Evolutionary conservation across 257 asterid genomes (phyloP), one percentile per base, ranked within the genome.

Genomic region (Lantana camara): DNA sequence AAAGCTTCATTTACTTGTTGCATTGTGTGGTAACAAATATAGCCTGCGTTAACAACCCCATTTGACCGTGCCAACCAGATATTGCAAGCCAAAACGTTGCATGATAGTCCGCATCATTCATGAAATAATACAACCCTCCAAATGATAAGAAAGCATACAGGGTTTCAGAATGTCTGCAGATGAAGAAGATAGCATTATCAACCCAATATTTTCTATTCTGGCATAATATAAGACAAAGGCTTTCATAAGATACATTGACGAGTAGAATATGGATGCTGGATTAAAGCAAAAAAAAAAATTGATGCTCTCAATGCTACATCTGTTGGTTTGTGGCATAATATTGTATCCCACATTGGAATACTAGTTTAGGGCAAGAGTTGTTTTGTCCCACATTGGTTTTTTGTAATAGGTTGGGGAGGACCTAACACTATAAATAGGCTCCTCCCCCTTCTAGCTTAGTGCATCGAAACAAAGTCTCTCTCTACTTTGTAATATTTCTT

Each of bases 201-300:
- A 61, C 34, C 49, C 17, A 67, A 46, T 35, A 65, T 55, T 70
- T 51, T 8, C 42, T n/a, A 15, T 62, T 47, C 14, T n/a, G 46
- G 55, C 62, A n/a, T 55, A 24, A 49, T 51, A 1, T 21, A 52
- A 68, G 27, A 53, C 12, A 54, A 77, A 54, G 77, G 75, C 53
- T 60, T 44, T 66, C 47, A 67, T 82, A 70, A 66, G 57, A 46
- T 83, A 93, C 99, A 93, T 78, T 61, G 99, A 78, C 16, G 99
- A 87, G 89, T 90, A 93, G 87, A 93, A 93, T 78, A 93, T 69
- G 64, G 99, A 90, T 60, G 99, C 99, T 21, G 96, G 99, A 73
- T 90, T 93, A 49, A 90, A 83, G 95, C 96, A 93, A 80, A 93
- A 90, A 85, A n/a, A n/a, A 90, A 76, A 45, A 86, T 57, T 29